Conservation (phyloP, 1,284 basidiomycete species). For the Lentinus polychrous region DNA sequence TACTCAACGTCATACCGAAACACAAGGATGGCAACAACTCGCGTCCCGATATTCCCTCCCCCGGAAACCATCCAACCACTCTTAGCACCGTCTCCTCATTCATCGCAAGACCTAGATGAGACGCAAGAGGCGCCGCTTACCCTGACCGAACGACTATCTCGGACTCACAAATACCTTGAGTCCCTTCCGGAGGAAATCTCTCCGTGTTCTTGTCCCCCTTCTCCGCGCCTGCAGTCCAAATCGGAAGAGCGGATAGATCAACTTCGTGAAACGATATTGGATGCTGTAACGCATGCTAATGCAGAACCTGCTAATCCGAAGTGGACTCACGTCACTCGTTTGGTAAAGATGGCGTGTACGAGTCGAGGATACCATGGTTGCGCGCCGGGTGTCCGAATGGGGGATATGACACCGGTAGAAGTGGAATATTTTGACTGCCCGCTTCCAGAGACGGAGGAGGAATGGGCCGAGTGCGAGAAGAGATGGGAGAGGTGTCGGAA, state of each 20-base stretch:
- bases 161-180: conserved; percentile 1
- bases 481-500: conserved; percentile 16
- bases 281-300: conserved; percentile 15
- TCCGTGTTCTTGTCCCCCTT: conserved; percentile 16
- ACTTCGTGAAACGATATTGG: conserved; percentile 10
- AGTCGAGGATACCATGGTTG: conserved; percentile 18
- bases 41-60: background rate
- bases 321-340: conserved; percentile 22
- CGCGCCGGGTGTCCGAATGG: conserved; percentile 18
- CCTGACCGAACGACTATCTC: background rate
- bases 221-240: conserved; percentile 13
- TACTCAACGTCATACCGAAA: too few species aligned
- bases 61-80: background rate
- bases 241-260: background rate
- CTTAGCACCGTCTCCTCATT: background rate
- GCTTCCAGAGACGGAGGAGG: conserved; percentile 22
- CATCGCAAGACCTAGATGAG: background rate
- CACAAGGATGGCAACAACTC: background rate
- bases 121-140: background rate
- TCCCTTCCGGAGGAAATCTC: conserved; percentile 15
- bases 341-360: conserved; percentile 18
- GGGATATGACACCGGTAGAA: conserved; percentile 13
- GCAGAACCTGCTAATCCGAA: conserved; percentile 21
- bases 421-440: conserved; percentile 16
- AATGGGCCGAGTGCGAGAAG: conserved; percentile 21